These are phyloP conservation scores for Alternaria postmessia DNA, from an alignment of 2,329 filamentous ascomycete species.

Conservation along the genomic window DNA sequence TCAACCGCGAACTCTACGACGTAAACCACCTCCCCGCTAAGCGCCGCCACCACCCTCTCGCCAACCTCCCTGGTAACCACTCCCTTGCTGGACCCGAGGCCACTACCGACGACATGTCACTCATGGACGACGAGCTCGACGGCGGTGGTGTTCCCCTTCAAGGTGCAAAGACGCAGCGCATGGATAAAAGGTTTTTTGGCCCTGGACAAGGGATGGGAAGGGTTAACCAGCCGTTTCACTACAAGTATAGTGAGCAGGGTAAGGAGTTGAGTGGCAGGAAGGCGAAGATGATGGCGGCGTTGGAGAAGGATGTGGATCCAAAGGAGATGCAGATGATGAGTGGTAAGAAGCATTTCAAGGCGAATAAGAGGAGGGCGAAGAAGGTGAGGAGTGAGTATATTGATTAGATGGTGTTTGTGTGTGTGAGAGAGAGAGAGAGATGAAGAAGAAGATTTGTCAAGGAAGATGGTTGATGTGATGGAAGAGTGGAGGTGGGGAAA, in stretches of 20 bases:
- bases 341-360: slow-evolving; percentile 95
- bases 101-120: slow-evolving; percentile 45
- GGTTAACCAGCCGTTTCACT: slow-evolving; percentile 81
- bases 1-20: slow-evolving; percentile 92
- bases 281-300: slow-evolving; percentile 77
- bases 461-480: too few relatives aligned
- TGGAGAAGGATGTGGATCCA: slow-evolving; percentile 85
- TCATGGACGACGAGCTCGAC: slow-evolving; percentile 60
- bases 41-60: slow-evolving; percentile 70
- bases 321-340: slow-evolving; percentile 73
- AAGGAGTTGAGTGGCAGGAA: slow-evolving; percentile 86
- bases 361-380: slow-evolving; percentile 69
- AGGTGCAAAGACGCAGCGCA: slow-evolving; percentile 75
- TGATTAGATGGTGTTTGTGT: neutral
- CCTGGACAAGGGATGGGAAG: slow-evolving; percentile 68
- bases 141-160: slow-evolving; percentile 48
- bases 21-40: slow-evolving; percentile 81
- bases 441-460: too few relatives aligned
- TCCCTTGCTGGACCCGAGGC: slow-evolving; percentile 38
- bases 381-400: slow-evolving; percentile 56
- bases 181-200: slow-evolving; percentile 92
- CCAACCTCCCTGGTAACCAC: slow-evolving; percentile 53
- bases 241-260: slow-evolving; percentile 88
- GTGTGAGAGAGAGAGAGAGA: too few relatives aligned
- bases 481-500: too few relatives aligned